Evolutionary conservation across 768 basidiomycete genomes (phyloP).

Genomic region (Trametes elegans): DNA sequence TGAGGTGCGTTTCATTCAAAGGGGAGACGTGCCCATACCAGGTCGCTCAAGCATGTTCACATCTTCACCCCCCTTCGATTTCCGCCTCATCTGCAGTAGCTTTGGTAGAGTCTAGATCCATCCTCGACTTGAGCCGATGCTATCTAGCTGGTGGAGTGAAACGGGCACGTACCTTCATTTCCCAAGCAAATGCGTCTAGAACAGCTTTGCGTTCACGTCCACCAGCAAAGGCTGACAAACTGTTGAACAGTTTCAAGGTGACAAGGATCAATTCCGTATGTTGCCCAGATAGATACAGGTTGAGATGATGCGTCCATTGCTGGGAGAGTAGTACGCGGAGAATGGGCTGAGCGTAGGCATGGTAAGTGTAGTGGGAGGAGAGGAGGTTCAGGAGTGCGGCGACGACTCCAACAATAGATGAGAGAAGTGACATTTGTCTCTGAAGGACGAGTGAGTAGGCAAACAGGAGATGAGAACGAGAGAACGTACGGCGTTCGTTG

Average conservation of each 20-base stretch:
- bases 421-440: slow-evolving; percentile 44
- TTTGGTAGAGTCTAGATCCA: slow-evolving; percentile 56
- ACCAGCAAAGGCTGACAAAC: slow-evolving; percentile 60
- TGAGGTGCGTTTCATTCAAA: background rate
- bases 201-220: slow-evolving; percentile 62
- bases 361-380: slow-evolving; percentile 67
- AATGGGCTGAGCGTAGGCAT: slow-evolving; percentile 59
- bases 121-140: background rate
- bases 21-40: slow-evolving; percentile 40
- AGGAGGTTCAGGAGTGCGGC: slow-evolving; percentile 61
- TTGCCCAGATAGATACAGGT: slow-evolving; percentile 57
- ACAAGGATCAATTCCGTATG: slow-evolving; percentile 67
- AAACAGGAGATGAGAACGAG: background rate
- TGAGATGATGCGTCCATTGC: slow-evolving; percentile 53
- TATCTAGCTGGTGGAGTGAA: background rate
- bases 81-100: slow-evolving; percentile 69
- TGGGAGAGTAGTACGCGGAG: slow-evolving; percentile 58
- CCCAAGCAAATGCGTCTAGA: slow-evolving; percentile 75
- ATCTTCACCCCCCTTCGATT: slow-evolving; percentile 40
- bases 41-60: slow-evolving; percentile 49
- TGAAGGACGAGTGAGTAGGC: slow-evolving; percentile 16
- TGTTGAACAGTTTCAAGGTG: slow-evolving; percentile 61
- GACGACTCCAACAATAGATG: slow-evolving; percentile 50
- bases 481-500: slow-evolving; percentile 44
- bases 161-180: slow-evolving; percentile 52